A percentile compares a stretch with the other conserved stretches of the same genome.
Conservation (phyloP, 257 asterid genomes). For the Lantana camara region DNA sequence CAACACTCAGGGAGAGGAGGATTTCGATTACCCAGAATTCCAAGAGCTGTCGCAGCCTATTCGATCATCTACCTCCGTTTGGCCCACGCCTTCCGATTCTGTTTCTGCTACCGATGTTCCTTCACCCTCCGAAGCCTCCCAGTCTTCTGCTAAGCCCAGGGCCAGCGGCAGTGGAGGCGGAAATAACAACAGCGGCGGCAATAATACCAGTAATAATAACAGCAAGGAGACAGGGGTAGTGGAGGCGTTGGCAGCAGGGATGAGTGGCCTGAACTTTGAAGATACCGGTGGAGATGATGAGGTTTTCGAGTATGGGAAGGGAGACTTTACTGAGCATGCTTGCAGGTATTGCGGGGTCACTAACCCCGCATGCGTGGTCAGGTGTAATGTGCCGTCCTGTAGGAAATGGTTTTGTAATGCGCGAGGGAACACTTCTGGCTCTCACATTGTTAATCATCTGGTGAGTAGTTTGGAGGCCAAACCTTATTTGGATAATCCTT, state of each 20-base stretch:
- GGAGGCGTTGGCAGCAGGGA: slow-evolving; percentile 90
- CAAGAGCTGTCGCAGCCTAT: slow-evolving; percentile 92
- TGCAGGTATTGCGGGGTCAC: slow-evolving; percentile 93
- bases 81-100: slow-evolving; percentile 85
- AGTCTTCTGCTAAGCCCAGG: slow-evolving; percentile 47
- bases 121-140: slow-evolving; percentile 65
- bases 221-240: slow-evolving; percentile 72
- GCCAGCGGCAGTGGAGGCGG: slow-evolving; percentile 39
- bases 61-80: slow-evolving; percentile 62
- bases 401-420: slow-evolving; percentile 98
- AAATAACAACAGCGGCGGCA: slow-evolving; percentile 28
- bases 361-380: slow-evolving; percentile 92
- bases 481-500: not conserved
- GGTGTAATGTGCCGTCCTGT: slow-evolving; percentile 96
- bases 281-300: slow-evolving; percentile 93
- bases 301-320: slow-evolving; percentile 82
- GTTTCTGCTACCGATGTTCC: slow-evolving; percentile 55
- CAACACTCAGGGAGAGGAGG: slow-evolving; percentile 90
- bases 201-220: slow-evolving; percentile 31
- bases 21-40: slow-evolving; percentile 88
- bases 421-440: slow-evolving; percentile 97
- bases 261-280: slow-evolving; percentile 93
- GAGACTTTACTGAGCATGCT: slow-evolving; percentile 87
- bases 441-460: slow-evolving; percentile 96
- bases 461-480: slow-evolving; percentile 48